Evolutionary conservation across 176 grass and related monocot genomes (phyloP), one percentile per base, ranked within the genome.

Genomic region (Musa troglodytarum): DNA sequence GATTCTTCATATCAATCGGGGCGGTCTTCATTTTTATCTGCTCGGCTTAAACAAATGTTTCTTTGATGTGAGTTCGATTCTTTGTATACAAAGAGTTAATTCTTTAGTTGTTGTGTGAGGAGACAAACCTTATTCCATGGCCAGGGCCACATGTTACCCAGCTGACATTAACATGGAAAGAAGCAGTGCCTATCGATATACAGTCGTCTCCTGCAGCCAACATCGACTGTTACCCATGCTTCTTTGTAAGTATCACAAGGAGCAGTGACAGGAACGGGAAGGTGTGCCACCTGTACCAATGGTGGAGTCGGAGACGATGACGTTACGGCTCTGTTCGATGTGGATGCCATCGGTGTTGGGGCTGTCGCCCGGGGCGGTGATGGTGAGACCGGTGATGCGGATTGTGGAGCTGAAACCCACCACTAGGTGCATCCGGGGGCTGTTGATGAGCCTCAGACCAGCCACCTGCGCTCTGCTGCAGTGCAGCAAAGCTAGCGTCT

Each of bases 111-210:
- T 34, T 34, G 29, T 4, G 3, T 5, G 29, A 34, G 34, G 34
- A 43, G 34, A 43, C 34, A 51, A 23, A 80, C 78, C 78, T 80
- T 71, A 80, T 80, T 29, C 78, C 78, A 52, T 80, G 78, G 54
- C 68, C 78, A 51, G 78, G 78, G 12, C 78, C 78, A 24, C 68
- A 80, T 25, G 13, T 71, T 71, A 80, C 51, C 2, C 49, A 11
- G 21, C 8, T 80, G 2, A 80, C 20, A 20, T 71, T 80, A 25
- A 80, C 13, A 12, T 72, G 11, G 2, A 2, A 11, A 6, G 68
- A 12, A 12, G 12, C 34, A 4, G 17, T 72, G 34, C 67, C 55
- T 19, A 80, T 72, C 6, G 78, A 71, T 25, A 80, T 17, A 8
- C 68, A 80, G 55, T 80, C 78, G 72, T 80, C 78, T 11, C 78